Evolutionary conservation across 2,329 filamentous ascomycete genomes (phyloP), one percentile per base, ranked within the genome.

Genomic region (Knufia petricola): DNA sequence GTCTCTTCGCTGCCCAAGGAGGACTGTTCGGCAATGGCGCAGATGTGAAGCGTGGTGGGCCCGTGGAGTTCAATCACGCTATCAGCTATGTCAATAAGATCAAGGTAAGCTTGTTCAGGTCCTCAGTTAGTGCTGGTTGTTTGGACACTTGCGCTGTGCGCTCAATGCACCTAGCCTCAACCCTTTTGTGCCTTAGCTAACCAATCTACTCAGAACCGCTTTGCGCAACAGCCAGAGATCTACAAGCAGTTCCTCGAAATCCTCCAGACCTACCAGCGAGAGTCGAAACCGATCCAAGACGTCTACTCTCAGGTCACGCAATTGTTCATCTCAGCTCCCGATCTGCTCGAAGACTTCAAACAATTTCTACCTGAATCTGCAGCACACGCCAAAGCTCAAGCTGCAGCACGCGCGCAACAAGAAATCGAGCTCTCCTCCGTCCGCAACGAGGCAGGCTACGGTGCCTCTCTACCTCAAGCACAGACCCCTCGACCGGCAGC

Each of bases 21-120:
- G 82, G 68, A 69, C 77, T 65, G 69, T 76, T 67, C 69, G 72
- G 67, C 21, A 65, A 64, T n/a, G 68, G 71, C 49, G 67, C 66
- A 46, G 74, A 72, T 46, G 59, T 86, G 63, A 89, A 94, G 66
- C 94, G 92, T 63, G 81, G 89, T 49, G 90, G 89, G 0, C 92
- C 92, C 1, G 92, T 98, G 15, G 92, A 98, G 63, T 98, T 98
- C 67, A 98, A 98, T 64, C 92, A 98, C 68, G 92, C 92, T 0
- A 98, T 98, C 55, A 96, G 89, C 65, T 98, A 98, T 61, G 92
- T 98, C 48, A 98, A 98, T 64, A 98, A 98, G 70, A 98, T 98
- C 61, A 98, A 98, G 82, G 89, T 92, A 70, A 65, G 77, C 51
- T 20, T 30, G 17, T 12, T 19, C 28, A 24, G 34, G 26, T n/a